Evolutionary conservation across 345 rosid species (phyloP), one percentile per base, ranked within the genome.

Genomic region (Garcia nutans): DNA sequence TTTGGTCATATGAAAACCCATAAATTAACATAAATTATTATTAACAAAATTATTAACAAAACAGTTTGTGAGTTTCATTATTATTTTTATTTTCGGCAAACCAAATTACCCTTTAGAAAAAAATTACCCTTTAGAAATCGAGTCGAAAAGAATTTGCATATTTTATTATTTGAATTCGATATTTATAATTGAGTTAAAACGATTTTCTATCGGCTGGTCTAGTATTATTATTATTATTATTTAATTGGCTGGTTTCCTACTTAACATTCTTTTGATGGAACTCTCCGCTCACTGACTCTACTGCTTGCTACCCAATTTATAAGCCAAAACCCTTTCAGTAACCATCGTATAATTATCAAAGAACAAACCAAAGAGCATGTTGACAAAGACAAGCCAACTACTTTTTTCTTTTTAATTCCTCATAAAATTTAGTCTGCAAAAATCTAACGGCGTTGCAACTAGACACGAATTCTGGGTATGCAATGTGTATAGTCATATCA

Each of bases 371-470:
- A 12, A 74, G 73, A 74, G 68, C 56, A 44, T 65, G 72, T 75
- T 65, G 85, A 83, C 85, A 70, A 58, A 74, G 86, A 85, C 86
- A 81, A 83, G 50, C 74, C 58, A 80, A 78, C 84, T 10, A 71
- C 85, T 77, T 76, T 22, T 60, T 20, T 64, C 6, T 17, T 64
- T 17, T 37, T 64, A 15, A 1, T 12, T 15, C 28, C 1, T 17
- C n/a, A 8, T 11, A 5, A 5, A 61, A 17, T 22, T 41, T 73
- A 28, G 31, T 1, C 31, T 6, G 42, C 3, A 42, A 82, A 82
- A 71, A 79, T 82, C 85, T 49, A 79, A 82, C 87, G 84, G 89
- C 85, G 89, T 86, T 77, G 85, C 86, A 83, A 80, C 85, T 28
- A 19, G 77, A 70, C 82, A 74, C 69, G 77, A 84, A 75, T 73